A percentile compares a stretch with the other conserved stretches of the same genome.
phyloP scores from a whole-genome alignment of 176 grass and related monocot species.

The Phragmites australis region DNA sequence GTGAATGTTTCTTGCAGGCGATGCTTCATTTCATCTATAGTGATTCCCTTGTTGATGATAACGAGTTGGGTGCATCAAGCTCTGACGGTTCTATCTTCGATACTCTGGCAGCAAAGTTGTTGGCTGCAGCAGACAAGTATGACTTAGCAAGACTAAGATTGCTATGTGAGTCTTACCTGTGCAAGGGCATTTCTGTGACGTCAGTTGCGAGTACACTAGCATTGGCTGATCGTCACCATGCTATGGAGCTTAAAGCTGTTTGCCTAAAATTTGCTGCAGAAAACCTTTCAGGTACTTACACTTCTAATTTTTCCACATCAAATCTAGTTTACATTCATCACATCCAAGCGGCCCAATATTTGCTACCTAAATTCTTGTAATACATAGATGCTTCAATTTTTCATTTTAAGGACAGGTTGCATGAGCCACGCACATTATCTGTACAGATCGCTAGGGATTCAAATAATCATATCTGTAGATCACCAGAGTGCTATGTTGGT shows the following conservation, averaged over 20 bases:
- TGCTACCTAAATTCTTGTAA: neutral
- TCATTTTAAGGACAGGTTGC: constrained; percentile 11
- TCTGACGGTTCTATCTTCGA: constrained; percentile 70
- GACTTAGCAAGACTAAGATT: constrained; percentile 65
- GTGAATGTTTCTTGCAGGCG: constrained; percentile 50
- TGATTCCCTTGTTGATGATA: constrained; percentile 77
- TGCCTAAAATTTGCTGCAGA: constrained; percentile 89
- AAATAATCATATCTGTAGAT: constrained; percentile 9
- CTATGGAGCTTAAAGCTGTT: constrained; percentile 90
- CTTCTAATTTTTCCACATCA: neutral
- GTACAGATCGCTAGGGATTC: neutral
- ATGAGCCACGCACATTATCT: neutral
- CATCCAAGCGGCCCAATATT: neutral
- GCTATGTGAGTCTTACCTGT: constrained; percentile 83
- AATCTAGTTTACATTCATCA: neutral
- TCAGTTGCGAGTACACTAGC: constrained; percentile 72
- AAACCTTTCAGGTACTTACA: constrained; percentile 77
- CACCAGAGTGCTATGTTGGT: neutral
- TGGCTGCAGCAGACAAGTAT: constrained; percentile 92
- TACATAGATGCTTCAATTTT: neutral
- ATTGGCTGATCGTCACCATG: constrained; percentile 72
- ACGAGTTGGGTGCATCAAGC: constrained; percentile 61
- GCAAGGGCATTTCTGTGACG: constrained; percentile 76
- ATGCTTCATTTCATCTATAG: constrained; percentile 91
- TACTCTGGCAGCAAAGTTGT: constrained; percentile 70